These are phyloP conservation scores for Coriaria nepalensis DNA, from an alignment of 306 rosid genomes.

Conservation along the genomic window DNA sequence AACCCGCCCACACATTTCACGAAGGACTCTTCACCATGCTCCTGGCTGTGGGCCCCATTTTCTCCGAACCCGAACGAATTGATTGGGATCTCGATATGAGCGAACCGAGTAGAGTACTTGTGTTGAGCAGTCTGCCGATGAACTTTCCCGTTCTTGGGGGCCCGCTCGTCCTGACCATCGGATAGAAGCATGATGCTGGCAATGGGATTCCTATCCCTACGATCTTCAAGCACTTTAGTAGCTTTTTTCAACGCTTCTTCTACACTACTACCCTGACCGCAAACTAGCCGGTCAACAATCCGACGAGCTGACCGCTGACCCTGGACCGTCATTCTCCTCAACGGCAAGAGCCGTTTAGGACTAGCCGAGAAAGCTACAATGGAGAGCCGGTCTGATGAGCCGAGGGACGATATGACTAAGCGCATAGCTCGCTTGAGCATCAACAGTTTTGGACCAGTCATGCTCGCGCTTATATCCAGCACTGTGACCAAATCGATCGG, in stretches of 20 bases:
- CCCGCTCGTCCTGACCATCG: slow-evolving; percentile 18
- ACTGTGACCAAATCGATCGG: slow-evolving; percentile 26
- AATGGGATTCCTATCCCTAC: slow-evolving; percentile 15
- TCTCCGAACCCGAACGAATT: slow-evolving; percentile 26
- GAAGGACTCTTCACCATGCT: slow-evolving; percentile 21
- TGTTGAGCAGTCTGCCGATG: not conserved
- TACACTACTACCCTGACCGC: slow-evolving; percentile 17
- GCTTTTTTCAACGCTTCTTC: slow-evolving; percentile 17
- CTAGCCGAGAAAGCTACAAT: slow-evolving; percentile 15
- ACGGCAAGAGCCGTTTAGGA: slow-evolving; percentile 16
- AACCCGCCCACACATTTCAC: slow-evolving; percentile 25
- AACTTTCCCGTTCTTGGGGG: not conserved
- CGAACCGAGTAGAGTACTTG: not conserved
- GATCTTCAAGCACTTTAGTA: slow-evolving; percentile 18
- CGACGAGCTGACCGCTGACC: slow-evolving; percentile 11
- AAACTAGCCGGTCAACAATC: slow-evolving; percentile 4
- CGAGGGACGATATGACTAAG: slow-evolving; percentile 19
- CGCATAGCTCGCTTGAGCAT: slow-evolving; percentile 19
- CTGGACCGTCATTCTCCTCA: slow-evolving; percentile 15
- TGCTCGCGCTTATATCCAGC: slow-evolving; percentile 22
- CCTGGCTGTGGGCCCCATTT: slow-evolving; percentile 14
- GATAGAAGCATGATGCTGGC: slow-evolving; percentile 24
- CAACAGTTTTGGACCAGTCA: slow-evolving; percentile 18
- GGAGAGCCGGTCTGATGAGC: slow-evolving; percentile 24
- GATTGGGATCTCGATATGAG: slow-evolving; percentile 13